Percentiles rank a stretch among this genome's conserved stretches.
phyloP scores from a whole-genome alignment of 1,139 yeast species.

The Saccharomyces hybrid region DNA sequence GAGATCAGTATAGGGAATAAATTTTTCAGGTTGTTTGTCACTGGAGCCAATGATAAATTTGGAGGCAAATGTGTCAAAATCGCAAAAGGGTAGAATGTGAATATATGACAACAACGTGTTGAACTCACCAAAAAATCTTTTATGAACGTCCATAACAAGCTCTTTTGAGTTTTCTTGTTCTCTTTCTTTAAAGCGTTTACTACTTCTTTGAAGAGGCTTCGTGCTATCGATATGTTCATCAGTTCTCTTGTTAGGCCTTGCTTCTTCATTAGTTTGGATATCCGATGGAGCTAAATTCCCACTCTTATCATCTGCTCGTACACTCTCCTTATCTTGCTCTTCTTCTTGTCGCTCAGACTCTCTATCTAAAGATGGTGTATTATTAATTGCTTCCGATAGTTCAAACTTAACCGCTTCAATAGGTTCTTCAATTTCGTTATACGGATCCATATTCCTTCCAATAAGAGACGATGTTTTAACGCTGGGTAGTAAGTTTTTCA shows the following conservation, averaged over 20 bases:
- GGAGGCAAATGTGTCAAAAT: constrained; percentile 15
- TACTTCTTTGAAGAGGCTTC: constrained; percentile 30
- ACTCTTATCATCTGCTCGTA: neutral
- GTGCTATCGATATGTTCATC: constrained; percentile 9
- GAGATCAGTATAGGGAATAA: constrained; percentile 32
- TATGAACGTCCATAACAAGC: constrained; percentile 9
- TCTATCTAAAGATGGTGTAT: constrained; percentile 3
- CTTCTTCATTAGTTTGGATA: neutral
- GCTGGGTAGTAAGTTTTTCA: constrained; percentile 24
- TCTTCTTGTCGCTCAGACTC: constrained; percentile 9
- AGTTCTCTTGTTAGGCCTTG: constrained; percentile 6
- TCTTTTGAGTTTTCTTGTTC: constrained; percentile 25
- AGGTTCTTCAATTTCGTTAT: constrained; percentile 41
- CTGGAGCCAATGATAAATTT: neutral
- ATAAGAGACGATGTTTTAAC: constrained; percentile 22
- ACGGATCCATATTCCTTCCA: constrained; percentile 38
- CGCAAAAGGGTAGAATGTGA: constrained; percentile 10
- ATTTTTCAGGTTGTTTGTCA: constrained; percentile 1
- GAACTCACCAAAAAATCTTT: constrained; percentile 7
- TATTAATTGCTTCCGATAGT: neutral
- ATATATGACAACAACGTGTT: constrained; percentile 6
- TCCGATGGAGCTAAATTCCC: neutral
- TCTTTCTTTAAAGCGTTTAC: constrained; percentile 35
- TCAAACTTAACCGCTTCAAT: constrained; percentile 36
- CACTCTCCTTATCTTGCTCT: constrained; percentile 7